Conservation (phyloP, 768 basidiomycete species). For the Cystofilobasidium macerans region DNA sequence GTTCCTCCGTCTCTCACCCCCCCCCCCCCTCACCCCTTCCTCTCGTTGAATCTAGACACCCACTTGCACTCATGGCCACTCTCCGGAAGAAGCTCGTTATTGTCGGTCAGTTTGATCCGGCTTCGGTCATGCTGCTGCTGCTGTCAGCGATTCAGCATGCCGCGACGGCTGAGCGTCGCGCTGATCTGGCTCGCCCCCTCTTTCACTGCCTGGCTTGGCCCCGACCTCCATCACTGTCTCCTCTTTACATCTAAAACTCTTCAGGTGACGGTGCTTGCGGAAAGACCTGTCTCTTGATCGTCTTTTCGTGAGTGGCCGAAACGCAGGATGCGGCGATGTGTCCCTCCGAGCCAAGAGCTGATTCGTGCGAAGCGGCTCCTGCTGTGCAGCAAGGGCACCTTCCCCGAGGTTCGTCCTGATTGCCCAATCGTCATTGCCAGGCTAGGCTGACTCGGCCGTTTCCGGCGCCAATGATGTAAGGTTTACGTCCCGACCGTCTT, state of each 20-base stretch:
- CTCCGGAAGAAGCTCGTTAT: conserved; percentile 26
- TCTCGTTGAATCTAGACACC: no score
- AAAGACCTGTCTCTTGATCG: conserved; percentile 42
- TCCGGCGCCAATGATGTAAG: conserved; percentile 41
- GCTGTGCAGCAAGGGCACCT: conserved; percentile 23
- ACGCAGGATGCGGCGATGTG: background rate
- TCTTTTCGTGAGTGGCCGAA: conserved; percentile 23
- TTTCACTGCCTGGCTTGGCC: background rate
- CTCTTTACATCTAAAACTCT: background rate
- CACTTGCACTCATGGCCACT: no score
- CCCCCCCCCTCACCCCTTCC: no score
- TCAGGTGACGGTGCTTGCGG: conserved; percentile 77
- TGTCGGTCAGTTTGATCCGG: background rate
- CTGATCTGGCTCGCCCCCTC: background rate
- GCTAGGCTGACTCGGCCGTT: background rate
- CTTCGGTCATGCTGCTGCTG: background rate
- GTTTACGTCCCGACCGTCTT: conserved; percentile 99
- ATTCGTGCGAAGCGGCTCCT: background rate
- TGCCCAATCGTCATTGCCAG: background rate
- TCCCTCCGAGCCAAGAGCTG: background rate
- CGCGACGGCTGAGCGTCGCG: background rate
- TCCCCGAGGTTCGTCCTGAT: conserved; percentile 25
- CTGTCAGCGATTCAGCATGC: background rate
- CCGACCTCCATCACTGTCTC: background rate
- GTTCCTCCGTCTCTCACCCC: no score